Percentiles rank a stretch among this genome's conserved stretches.
Evolutionary conservation across 306 rosid species (phyloP).

Genomic region (Styphnolobium japonicum): DNA sequence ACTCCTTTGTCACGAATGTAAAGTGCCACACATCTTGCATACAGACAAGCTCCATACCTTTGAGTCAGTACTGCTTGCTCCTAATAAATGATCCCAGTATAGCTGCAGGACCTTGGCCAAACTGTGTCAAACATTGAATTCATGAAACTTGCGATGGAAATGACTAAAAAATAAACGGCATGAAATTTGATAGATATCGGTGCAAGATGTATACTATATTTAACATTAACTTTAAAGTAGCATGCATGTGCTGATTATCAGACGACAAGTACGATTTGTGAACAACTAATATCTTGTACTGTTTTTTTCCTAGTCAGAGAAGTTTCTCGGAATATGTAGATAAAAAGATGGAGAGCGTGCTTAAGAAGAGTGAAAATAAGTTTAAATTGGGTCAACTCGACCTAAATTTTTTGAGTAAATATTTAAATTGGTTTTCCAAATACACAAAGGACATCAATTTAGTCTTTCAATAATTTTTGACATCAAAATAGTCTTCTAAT

Average conservation of each 20-base stretch:
- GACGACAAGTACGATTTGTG: neutral
- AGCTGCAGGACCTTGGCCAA: conserved; percentile 3
- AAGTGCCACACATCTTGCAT: neutral
- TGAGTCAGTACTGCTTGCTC: neutral
- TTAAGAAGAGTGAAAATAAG: no score
- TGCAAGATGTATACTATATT: neutral
- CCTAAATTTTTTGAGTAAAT: no score
- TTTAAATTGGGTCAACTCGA: no score
- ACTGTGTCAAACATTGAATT: conserved; percentile 10
- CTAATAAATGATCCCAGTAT: neutral
- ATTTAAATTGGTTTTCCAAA: no score
- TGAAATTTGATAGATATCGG: neutral
- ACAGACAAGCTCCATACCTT: conserved; percentile 5
- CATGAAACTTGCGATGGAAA: neutral
- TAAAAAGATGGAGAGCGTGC: neutral
- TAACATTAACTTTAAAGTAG: neutral
- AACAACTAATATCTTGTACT: no score
- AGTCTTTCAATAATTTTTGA: no score
- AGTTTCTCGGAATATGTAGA: neutral
- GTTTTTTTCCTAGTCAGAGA: neutral
- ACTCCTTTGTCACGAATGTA: neutral
- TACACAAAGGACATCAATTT: no score
- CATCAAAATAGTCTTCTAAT: no score
- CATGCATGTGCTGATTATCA: neutral
- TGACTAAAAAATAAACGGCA: neutral